A percentile compares a stretch with the other conserved stretches of the same genome.
phyloP scores from a whole-genome alignment of 306 rosid genomes.

The Purshia tridentata region DNA sequence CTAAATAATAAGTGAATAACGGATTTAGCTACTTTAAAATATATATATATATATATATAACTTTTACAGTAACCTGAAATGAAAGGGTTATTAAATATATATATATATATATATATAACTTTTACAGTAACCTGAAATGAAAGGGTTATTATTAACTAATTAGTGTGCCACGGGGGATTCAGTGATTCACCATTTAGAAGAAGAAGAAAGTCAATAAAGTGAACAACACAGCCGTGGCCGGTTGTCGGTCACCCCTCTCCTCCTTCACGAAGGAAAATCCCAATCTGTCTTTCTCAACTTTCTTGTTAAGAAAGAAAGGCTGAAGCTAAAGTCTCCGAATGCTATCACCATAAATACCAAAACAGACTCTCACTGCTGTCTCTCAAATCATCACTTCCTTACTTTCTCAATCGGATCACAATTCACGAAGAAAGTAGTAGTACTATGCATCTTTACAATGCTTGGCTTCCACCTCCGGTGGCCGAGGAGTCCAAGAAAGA shows the following conservation, averaged over 20 bases:
- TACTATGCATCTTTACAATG: conserved; percentile 91
- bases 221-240: conserved; percentile 3
- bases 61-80: no score
- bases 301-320: conserved; percentile 36
- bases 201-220: neutral
- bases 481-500: conserved; percentile 64
- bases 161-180: neutral
- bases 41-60: no score
- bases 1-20: no score
- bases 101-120: no score
- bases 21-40: no score
- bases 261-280: neutral
- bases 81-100: no score
- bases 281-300: conserved; percentile 17
- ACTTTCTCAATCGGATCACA: neutral
- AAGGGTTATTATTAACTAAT: no score
- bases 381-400: neutral
- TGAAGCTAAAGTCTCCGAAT: neutral
- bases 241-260: conserved; percentile 12
- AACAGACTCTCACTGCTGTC: neutral
- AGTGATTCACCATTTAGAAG: neutral
- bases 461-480: conserved; percentile 97
- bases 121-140: no score
- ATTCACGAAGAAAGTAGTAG: conserved; percentile 5
- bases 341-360: neutral